Evolutionary conservation across 2,329 filamentous ascomycete species (phyloP), one percentile per base, ranked within the genome.

Genomic region (Alternaria conjuncta): DNA sequence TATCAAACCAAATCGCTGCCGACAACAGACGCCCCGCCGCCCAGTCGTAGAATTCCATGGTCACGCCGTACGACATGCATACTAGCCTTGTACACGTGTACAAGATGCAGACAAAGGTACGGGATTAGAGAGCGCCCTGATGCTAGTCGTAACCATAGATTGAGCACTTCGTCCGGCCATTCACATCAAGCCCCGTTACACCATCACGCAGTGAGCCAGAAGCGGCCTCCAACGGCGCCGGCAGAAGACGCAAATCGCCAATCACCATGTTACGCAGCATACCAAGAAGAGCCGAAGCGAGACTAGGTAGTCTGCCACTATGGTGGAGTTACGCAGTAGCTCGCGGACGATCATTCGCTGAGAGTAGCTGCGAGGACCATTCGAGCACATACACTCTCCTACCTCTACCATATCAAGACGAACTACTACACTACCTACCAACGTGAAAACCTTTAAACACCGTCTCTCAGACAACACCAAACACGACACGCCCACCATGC

Each of bases 141-240:
- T 28, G 23, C 41, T 30, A 56, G 30, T 36, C 46, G 15, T 47
- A 51, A 25, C 30, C 23, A 51, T 44, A 11, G 21, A 51, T 25
- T 55, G 44, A 26, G 7, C 18, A 44, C 10, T 6, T 26, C 32
- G 4, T 18, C 36, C 55, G 55, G 56, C 74, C 72, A 78, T 55
- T 75, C 68, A 76, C 51, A 67, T 57, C 44, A 57, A 47, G 32
- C 53, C 54, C 64, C 68, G 61, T 72, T 69, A 71, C 74, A 74
- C 72, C 68, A 62, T 68, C 50, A 70, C 64, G 67, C 62, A 69
- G 36, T 53, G 20, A 55, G 56, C 59, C 55, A 23, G 57, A 60
- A 57, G 55, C 49, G 64, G 68, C 59, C 61, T 56, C 56, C 60
- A 26, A 44, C 20, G 53, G 30, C 32, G 45, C 25, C 56, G 45